Conservation (phyloP, 139 green algal genomes). For the Mesostigma viride region DNA sequence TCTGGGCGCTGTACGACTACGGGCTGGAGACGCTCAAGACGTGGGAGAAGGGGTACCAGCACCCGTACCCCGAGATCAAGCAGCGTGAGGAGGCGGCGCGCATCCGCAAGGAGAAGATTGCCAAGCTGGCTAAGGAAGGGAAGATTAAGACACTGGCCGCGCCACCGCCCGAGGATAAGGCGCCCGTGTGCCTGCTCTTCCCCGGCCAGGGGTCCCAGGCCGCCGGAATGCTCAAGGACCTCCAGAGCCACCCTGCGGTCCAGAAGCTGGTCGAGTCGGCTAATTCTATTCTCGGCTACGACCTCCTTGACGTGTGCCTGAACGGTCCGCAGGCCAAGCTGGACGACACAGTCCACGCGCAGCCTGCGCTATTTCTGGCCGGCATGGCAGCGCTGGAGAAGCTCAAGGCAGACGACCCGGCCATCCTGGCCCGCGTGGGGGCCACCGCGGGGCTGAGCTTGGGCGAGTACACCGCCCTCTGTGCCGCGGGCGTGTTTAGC, state of each 20-base stretch:
- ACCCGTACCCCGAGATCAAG: conserved; percentile 53
- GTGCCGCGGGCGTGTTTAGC: conserved; percentile 66
- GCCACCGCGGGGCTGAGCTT: conserved; percentile 68
- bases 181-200: conserved; percentile 67
- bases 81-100: not conserved
- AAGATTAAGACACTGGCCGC: not conserved
- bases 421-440: conserved; percentile 28
- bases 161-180: not conserved
- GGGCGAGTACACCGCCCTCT: conserved; percentile 83
- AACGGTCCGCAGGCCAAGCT: conserved; percentile 69
- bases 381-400: conserved; percentile 71
- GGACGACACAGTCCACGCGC: conserved; percentile 63
- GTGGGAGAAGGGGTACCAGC: conserved; percentile 61
- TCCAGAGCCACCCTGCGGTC: conserved; percentile 48
- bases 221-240: conserved; percentile 67
- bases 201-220: conserved; percentile 80
- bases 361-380: conserved; percentile 79
- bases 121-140: not conserved
- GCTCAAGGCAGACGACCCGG: conserved; percentile 39
- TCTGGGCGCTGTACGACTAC: conserved; percentile 90
- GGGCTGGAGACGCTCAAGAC: conserved; percentile 54
- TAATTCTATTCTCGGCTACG: conserved; percentile 60
- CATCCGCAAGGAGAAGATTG: not conserved
- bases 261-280: conserved; percentile 66
- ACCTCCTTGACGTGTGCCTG: conserved; percentile 56